phyloP scores from a whole-genome alignment of 2,329 filamentous ascomycete genomes.

The Cladosporium phlei region DNA sequence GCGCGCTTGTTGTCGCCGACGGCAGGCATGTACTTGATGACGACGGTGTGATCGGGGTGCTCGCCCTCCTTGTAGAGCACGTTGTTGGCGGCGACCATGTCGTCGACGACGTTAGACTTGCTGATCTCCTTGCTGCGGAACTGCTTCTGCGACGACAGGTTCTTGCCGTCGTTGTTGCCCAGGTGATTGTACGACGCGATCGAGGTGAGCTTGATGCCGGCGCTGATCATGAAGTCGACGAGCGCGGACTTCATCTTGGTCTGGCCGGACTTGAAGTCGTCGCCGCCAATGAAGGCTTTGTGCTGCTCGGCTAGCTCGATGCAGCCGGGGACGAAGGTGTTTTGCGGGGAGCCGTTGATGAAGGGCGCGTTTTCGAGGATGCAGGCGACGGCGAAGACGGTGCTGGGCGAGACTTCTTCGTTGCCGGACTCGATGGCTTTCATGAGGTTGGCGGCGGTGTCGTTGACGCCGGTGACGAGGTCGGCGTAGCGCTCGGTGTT shows the following conservation, averaged over 20 bases:
- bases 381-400: constrained; percentile 89
- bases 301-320: constrained; percentile 84
- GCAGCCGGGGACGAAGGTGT: constrained; percentile 94
- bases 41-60: constrained; percentile 95
- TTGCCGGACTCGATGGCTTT: constrained; percentile 82
- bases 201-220: constrained; percentile 96
- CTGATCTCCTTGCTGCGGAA: constrained; percentile 99
- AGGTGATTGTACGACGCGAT: constrained; percentile 99
- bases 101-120: constrained; percentile 98
- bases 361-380: constrained; percentile 88
- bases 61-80: constrained; percentile 88
- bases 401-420: constrained; percentile 88
- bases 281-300: constrained; percentile 86
- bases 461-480: constrained; percentile 81
- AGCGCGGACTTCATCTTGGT: constrained; percentile 99
- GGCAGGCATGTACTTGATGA: constrained; percentile 99
- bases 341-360: constrained; percentile 98
- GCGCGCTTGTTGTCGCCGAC: constrained; percentile 99
- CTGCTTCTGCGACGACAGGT: constrained; percentile 93
- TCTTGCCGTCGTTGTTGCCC: constrained; percentile 99
- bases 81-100: constrained; percentile 96
- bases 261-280: constrained; percentile 99
- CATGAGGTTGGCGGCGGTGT: constrained; percentile 91
- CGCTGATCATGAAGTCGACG: constrained; percentile 97
- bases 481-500: constrained; percentile 98